These are phyloP conservation scores for Angomonas desouzai DNA, from an alignment of 208 protist genomes.

Conservation along the genomic window DNA sequence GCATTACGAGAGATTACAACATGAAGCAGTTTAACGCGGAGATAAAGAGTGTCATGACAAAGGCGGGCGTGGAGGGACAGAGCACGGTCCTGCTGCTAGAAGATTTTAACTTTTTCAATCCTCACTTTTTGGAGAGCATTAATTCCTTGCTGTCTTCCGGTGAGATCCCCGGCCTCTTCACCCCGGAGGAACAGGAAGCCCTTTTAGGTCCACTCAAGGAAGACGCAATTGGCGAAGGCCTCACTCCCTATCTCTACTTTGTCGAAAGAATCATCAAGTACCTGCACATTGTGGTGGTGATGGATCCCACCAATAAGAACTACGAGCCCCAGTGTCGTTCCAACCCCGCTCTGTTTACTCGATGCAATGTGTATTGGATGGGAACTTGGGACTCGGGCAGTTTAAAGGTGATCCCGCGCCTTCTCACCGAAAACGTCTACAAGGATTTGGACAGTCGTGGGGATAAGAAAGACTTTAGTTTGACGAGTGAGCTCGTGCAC, in stretches of 20 bases:
- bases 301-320: conserved; percentile 92
- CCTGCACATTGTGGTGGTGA: conserved; percentile 93
- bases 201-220: conserved; percentile 92
- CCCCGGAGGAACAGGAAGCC: conserved; percentile 95
- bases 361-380: conserved; percentile 96
- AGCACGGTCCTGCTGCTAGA: conserved; percentile 92
- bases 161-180: conserved; percentile 96
- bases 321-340: conserved; percentile 92
- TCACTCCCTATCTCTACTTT: conserved; percentile 89
- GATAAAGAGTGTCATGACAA: conserved; percentile 90
- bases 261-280: conserved; percentile 86
- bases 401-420: conserved; percentile 87
- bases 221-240: conserved; percentile 77
- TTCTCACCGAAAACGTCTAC: conserved; percentile 82
- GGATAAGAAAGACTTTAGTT: conserved; percentile 84
- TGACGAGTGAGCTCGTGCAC: conserved; percentile 86
- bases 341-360: conserved; percentile 96
- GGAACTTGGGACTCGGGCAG: conserved; percentile 89
- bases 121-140: conserved; percentile 90
- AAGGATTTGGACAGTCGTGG: conserved; percentile 61
- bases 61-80: conserved; percentile 89
- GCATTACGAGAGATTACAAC: conserved; percentile 89
- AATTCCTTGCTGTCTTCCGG: conserved; percentile 96
- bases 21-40: conserved; percentile 94
- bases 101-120: conserved; percentile 93